phyloP scores from a whole-genome alignment of 306 rosid genomes.

The Fragaria iinumae region DNA sequence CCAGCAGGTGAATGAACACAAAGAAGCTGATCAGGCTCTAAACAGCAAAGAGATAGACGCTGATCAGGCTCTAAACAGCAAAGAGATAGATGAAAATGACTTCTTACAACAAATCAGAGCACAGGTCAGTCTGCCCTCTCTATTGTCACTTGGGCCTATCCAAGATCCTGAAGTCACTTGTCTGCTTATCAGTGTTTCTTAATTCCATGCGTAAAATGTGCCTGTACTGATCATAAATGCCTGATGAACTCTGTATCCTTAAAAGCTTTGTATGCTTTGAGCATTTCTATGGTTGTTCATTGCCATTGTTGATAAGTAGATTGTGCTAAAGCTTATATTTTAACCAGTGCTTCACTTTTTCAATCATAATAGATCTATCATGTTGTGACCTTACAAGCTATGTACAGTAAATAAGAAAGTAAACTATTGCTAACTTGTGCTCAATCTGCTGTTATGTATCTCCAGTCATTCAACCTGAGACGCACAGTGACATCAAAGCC shows the following conservation, averaged over 20 bases:
- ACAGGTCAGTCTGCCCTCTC: constrained; percentile 45
- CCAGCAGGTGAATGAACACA: constrained; percentile 37
- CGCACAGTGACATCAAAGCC: constrained; percentile 62
- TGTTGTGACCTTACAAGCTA: neutral
- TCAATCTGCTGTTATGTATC: constrained; percentile 12
- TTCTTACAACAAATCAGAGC: constrained; percentile 80
- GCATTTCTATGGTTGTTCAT: neutral
- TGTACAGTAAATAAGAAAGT: neutral
- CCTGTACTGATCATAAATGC: neutral
- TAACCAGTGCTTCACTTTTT: neutral
- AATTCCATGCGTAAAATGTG: neutral
- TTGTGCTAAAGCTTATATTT: neutral
- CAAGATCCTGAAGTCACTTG: neutral
- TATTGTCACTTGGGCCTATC: constrained; percentile 9
- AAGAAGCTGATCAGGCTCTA: constrained; percentile 42
- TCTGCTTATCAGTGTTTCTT: neutral
- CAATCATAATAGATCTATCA: neutral
- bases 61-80: constrained; percentile 40
- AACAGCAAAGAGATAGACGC: constrained; percentile 47
- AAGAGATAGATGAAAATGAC: constrained; percentile 57
- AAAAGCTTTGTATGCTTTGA: neutral
- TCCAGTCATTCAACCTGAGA: constrained; percentile 87
- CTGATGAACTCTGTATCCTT: neutral
- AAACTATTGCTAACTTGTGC: constrained; percentile 24
- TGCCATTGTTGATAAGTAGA: neutral